phyloP scores from a whole-genome alignment of 176 grass and related monocot genomes.

The Carex parvula region DNA sequence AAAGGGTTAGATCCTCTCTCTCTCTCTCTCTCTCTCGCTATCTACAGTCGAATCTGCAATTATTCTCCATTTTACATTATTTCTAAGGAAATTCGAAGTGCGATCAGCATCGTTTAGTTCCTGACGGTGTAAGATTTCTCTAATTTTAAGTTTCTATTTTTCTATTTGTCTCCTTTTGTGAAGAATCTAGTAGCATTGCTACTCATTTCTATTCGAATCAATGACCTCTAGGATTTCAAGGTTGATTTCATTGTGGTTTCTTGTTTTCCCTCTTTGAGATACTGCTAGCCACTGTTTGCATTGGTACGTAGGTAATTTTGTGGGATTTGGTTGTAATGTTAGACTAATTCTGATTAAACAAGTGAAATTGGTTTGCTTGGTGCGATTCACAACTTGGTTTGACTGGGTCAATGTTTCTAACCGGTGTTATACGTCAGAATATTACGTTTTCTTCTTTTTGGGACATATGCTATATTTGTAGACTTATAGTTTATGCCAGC shows the following conservation, averaged over 20 bases:
- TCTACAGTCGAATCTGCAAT: background rate
- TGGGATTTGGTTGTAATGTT: background rate
- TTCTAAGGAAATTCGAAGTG: background rate
- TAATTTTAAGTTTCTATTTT: background rate
- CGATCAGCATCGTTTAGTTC: background rate
- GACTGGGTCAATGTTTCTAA: background rate
- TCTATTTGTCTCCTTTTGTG: background rate
- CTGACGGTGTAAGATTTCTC: slow-evolving; percentile 9
- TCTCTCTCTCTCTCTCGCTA: background rate
- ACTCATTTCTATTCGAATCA: background rate
- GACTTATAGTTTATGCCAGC: background rate
- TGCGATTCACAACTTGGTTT: background rate
- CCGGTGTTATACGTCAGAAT: background rate
- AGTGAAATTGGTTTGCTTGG: background rate
- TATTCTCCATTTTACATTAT: background rate
- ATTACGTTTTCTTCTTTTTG: background rate
- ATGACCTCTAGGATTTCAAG: too few species aligned
- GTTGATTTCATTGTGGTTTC: slow-evolving; percentile 1
- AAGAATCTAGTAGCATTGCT: background rate
- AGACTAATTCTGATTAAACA: background rate
- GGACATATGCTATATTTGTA: background rate
- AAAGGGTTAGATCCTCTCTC: background rate
- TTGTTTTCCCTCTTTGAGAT: background rate
- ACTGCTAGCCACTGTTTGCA: background rate
- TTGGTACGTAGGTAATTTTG: background rate